Conservation (phyloP, 2,329 filamentous ascomycete species). For the Lachnellula occidentalis region DNA sequence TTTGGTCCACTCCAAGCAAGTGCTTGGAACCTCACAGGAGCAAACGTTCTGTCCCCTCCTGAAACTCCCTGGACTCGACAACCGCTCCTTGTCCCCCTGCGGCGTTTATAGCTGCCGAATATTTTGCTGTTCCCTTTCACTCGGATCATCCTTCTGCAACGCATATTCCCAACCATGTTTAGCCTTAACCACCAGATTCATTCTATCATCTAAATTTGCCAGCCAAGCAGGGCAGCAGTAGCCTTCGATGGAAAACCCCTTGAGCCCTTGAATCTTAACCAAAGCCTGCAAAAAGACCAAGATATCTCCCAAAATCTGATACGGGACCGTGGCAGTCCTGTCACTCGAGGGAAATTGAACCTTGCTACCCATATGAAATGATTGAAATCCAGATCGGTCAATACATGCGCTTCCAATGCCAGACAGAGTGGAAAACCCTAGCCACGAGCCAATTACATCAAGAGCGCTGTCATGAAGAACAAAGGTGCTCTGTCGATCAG, state of each 20-base stretch:
- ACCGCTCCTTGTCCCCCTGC: not conserved
- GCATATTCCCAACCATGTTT: not conserved
- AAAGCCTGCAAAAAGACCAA: slow-evolving; percentile 5
- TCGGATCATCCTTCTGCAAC: not conserved
- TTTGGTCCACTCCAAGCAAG: not conserved
- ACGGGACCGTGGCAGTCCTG: slow-evolving; percentile 27
- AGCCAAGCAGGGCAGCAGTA: slow-evolving; percentile 6
- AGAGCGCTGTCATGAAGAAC: too few species aligned
- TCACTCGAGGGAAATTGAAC: slow-evolving; percentile 44
- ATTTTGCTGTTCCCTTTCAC: not conserved
- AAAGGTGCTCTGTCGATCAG: too few species aligned
- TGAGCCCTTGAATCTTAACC: slow-evolving; percentile 6
- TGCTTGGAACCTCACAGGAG: not conserved
- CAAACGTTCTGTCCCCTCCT: slow-evolving; percentile 6
- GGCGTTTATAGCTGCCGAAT: not conserved
- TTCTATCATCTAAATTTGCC: slow-evolving; percentile 1
- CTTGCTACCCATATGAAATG: slow-evolving; percentile 42
- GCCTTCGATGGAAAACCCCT: slow-evolving; percentile 2
- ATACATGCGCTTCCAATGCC: not conserved
- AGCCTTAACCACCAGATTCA: not conserved
- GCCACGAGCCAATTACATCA: too few species aligned
- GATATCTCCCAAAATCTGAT: slow-evolving; percentile 2
- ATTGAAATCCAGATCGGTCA: slow-evolving; percentile 42
- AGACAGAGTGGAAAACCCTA: not conserved
- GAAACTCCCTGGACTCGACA: not conserved